These are phyloP conservation scores for Lactarius vividus DNA, from an alignment of 768 basidiomycete species.

Conservation along the genomic window DNA sequence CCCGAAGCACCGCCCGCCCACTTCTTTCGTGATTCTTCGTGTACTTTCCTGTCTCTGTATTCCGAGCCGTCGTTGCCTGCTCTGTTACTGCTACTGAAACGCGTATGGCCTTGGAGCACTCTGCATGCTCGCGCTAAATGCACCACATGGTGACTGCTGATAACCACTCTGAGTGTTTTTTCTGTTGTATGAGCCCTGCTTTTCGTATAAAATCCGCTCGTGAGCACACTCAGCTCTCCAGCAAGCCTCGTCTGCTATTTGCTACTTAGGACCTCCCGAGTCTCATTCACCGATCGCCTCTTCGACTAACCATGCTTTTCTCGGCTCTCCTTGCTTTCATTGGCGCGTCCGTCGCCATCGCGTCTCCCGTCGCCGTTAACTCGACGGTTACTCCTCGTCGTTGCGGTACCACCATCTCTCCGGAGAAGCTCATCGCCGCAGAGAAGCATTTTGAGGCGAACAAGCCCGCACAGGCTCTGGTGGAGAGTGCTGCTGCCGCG, in stretches of 20 bases:
- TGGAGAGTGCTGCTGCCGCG: slow-evolving; percentile 22
- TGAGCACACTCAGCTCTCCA: neutral
- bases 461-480: slow-evolving; percentile 29
- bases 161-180: neutral
- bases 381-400: slow-evolving; percentile 7
- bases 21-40: neutral
- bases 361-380: slow-evolving; percentile 32
- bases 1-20: neutral
- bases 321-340: slow-evolving; percentile 34
- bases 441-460: slow-evolving; percentile 45
- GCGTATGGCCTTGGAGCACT: neutral
- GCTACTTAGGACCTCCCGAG: neutral
- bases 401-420: slow-evolving; percentile 32
- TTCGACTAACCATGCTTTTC: slow-evolving; percentile 14
- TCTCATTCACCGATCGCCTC: neutral
- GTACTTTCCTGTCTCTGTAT: neutral
- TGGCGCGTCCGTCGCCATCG: slow-evolving; percentile 33
- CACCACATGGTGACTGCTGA: neutral
- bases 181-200: neutral
- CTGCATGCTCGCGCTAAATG: neutral
- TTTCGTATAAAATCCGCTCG: neutral
- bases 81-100: neutral
- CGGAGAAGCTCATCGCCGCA: slow-evolving; percentile 36
- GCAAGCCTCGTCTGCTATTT: neutral
- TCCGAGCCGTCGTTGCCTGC: neutral